Evolutionary conservation across 306 rosid genomes (phyloP).

Genomic region (Corylus heterophylla): DNA sequence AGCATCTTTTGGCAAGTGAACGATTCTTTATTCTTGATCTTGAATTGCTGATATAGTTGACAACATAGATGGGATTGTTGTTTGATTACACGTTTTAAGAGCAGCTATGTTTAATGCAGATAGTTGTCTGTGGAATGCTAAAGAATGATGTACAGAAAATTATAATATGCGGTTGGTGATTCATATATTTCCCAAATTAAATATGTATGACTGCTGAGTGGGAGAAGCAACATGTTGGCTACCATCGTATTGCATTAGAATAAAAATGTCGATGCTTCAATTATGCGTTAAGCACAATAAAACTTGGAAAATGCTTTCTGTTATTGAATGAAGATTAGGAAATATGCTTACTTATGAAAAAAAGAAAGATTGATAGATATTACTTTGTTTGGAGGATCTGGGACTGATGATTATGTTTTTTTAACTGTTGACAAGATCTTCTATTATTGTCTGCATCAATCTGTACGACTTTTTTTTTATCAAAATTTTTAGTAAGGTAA

Average conservation of each 20-base stretch:
- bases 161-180: background rate
- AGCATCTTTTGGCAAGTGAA: background rate
- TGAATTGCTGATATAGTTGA: background rate
- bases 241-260: background rate
- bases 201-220: background rate
- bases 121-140: background rate
- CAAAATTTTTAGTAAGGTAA: background rate
- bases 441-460: background rate
- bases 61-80: background rate
- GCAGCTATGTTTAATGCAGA: background rate
- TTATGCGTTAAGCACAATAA: background rate
- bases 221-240: background rate
- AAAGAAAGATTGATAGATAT: background rate
- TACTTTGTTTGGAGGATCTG: background rate
- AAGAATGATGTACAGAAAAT: conserved; percentile 4
- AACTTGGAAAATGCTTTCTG: background rate
- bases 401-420: background rate
- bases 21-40: background rate
- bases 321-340: too few relatives aligned
- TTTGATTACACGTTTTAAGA: background rate
- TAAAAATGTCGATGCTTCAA: background rate
- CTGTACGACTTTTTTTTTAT: background rate
- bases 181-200: background rate
- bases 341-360: background rate
- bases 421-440: background rate